Evolutionary conservation across 2,329 filamentous ascomycete species (phyloP).

Genomic region (Penicillium sp.): DNA sequence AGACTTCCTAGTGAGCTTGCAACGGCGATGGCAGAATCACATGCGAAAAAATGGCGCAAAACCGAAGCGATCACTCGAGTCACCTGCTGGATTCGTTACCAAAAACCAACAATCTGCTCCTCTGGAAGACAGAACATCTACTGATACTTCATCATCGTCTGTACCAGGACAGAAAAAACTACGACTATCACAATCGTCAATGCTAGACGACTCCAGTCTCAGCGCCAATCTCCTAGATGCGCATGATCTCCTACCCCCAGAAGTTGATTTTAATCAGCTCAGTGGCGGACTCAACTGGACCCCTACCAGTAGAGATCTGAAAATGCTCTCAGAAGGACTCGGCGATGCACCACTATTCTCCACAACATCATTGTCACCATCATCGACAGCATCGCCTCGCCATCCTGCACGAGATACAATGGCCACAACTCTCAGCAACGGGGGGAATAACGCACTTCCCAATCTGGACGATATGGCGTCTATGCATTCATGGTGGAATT

Average conservation of each 20-base stretch:
- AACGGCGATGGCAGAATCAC: constrained; percentile 36
- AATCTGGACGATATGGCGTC: constrained; percentile 7
- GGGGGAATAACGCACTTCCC: background rate
- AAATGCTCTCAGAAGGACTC: constrained; percentile 12
- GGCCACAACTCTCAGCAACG: background rate
- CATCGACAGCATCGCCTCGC: background rate
- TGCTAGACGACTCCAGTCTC: background rate
- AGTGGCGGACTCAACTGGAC: constrained; percentile 12
- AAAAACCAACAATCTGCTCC: background rate
- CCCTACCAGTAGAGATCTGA: constrained; percentile 11
- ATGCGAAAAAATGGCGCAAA: constrained; percentile 22
- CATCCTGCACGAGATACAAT: background rate
- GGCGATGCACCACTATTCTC: constrained; percentile 9
- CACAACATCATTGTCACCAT: background rate
- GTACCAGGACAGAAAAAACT: constrained; percentile 6
- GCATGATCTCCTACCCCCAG: constrained; percentile 1
- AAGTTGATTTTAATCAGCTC: constrained; percentile 7
- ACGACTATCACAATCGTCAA: constrained; percentile 8
- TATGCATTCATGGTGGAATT: constrained; percentile 14
- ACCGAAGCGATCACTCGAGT: constrained; percentile 21
- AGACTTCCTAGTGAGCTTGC: constrained; percentile 35
- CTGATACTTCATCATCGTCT: background rate
- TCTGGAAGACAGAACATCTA: background rate
- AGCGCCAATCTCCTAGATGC: background rate
- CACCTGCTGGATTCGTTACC: background rate